These are phyloP conservation scores for Trematosphaeria pertusa DNA, from an alignment of 2,329 filamentous ascomycete species.

Conservation along the genomic window DNA sequence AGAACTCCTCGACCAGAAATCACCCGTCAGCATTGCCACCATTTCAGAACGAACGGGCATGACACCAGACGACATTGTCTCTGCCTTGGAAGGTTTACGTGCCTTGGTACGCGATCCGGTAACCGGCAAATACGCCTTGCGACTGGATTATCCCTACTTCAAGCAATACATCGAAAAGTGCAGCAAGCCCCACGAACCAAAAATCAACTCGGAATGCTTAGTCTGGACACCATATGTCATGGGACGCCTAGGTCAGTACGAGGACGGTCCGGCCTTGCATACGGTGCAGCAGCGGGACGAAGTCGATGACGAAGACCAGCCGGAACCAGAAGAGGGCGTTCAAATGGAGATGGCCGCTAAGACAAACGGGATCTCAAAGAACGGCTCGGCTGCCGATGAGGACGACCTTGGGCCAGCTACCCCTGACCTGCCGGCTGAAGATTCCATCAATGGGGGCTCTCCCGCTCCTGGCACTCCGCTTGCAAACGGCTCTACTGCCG, in stretches of 20 bases:
- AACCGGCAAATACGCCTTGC: slow-evolving; percentile 86
- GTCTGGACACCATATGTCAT: slow-evolving; percentile 98
- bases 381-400: slow-evolving; percentile 17
- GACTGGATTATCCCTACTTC: slow-evolving; percentile 86
- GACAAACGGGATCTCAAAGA: slow-evolving; percentile 27
- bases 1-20: slow-evolving; percentile 73
- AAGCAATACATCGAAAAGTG: slow-evolving; percentile 87
- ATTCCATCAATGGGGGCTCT: slow-evolving; percentile 38
- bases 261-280: slow-evolving; percentile 79
- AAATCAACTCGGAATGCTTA: slow-evolving; percentile 78
- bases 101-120: slow-evolving; percentile 89
- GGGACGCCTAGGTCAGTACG: slow-evolving; percentile 85
- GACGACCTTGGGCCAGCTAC: slow-evolving; percentile 21
- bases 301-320: slow-evolving; percentile 56
- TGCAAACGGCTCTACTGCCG: slow-evolving; percentile 37
- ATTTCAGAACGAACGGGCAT: slow-evolving; percentile 92
- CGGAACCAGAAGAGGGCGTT: slow-evolving; percentile 53
- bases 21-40: slow-evolving; percentile 62
- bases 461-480: slow-evolving; percentile 42
- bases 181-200: slow-evolving; percentile 87
- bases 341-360: slow-evolving; percentile 44
- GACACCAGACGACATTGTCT: slow-evolving; percentile 95
- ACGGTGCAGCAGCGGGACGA: slow-evolving; percentile 89
- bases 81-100: slow-evolving; percentile 86
- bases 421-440: slow-evolving; percentile 33